Evolutionary conservation across 176 grass and related monocot genomes (phyloP).

Genomic region (Pontederia paniculata): DNA sequence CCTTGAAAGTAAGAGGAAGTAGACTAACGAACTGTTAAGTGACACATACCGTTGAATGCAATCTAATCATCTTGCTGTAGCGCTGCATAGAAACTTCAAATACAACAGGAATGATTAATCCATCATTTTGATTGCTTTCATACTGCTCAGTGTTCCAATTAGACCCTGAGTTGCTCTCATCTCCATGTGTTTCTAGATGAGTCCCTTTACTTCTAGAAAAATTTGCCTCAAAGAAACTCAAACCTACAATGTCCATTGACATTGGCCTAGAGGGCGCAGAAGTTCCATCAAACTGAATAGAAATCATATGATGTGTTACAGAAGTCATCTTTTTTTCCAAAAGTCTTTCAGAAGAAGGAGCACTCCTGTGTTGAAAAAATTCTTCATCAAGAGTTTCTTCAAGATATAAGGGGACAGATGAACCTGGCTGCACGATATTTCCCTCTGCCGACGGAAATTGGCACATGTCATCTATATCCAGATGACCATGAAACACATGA

Average conservation of each 20-base stretch:
- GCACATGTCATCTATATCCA: slow-evolving; percentile 62
- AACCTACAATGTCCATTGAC: slow-evolving; percentile 94
- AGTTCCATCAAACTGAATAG: slow-evolving; percentile 87
- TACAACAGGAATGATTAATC: slow-evolving; percentile 85
- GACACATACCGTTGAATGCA: slow-evolving; percentile 79
- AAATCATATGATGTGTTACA: slow-evolving; percentile 90
- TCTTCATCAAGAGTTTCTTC: slow-evolving; percentile 81
- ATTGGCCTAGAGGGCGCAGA: slow-evolving; percentile 60
- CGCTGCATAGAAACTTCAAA: slow-evolving; percentile 92
- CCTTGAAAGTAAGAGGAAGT: background rate
- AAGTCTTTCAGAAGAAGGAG: slow-evolving; percentile 67
- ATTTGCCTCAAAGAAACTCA: slow-evolving; percentile 84
- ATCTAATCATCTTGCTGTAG: slow-evolving; percentile 77
- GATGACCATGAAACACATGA: slow-evolving; percentile 65
- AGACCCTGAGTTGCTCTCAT: slow-evolving; percentile 26
- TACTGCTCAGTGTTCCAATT: slow-evolving; percentile 16
- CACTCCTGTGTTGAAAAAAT: slow-evolving; percentile 56
- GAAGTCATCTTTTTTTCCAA: slow-evolving; percentile 63
- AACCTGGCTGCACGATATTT: slow-evolving; percentile 64
- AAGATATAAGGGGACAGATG: slow-evolving; percentile 74
- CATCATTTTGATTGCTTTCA: slow-evolving; percentile 22
- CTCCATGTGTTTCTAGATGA: slow-evolving; percentile 30
- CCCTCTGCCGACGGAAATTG: slow-evolving; percentile 53
- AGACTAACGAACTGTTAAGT: slow-evolving; percentile 2
- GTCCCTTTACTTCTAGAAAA: slow-evolving; percentile 64